Conservation (phyloP, 306 rosid genomes). For the Quercus variabilis region DNA sequence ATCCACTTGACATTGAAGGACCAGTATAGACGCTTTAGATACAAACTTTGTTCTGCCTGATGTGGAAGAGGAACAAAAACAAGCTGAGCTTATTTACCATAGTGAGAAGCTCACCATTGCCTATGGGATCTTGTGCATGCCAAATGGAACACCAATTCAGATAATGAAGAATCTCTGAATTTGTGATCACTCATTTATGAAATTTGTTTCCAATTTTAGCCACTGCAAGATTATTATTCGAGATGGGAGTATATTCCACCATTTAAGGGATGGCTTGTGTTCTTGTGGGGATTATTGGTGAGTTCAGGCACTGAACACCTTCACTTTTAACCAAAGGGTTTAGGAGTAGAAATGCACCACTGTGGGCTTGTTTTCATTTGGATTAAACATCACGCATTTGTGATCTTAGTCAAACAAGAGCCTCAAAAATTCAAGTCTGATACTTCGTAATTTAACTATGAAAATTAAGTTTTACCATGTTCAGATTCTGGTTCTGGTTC, state of each 20-base stretch:
- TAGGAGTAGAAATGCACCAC: not conserved
- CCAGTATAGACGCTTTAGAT: too few relatives aligned
- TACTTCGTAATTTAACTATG: not conserved
- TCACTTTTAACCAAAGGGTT: not conserved
- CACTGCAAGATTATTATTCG: slow-evolving; percentile 14
- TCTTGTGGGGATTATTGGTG: slow-evolving; percentile 25
- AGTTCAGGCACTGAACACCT: not conserved
- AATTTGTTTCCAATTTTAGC: slow-evolving; percentile 17
- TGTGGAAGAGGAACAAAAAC: not conserved
- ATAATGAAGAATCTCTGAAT: slow-evolving; percentile 23
- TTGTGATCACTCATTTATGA: slow-evolving; percentile 32
- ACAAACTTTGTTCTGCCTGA: too few relatives aligned
- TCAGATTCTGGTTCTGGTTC: too few relatives aligned
- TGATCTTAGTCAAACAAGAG: not conserved
- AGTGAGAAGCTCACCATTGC: slow-evolving; percentile 27
- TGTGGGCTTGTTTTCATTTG: not conserved
- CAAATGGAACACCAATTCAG: slow-evolving; percentile 23
- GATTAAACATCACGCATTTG: not conserved
- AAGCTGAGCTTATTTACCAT: slow-evolving; percentile 27
- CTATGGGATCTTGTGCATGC: slow-evolving; percentile 13
- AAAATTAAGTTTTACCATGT: not conserved
- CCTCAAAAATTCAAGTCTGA: not conserved
- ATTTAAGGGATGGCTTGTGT: slow-evolving; percentile 29
- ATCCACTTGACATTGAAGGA: slow-evolving; percentile 5
- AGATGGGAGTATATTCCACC: slow-evolving; percentile 33